A percentile compares a stretch with the other conserved stretches of the same genome.
Evolutionary conservation across 2,329 filamentous ascomycete species (phyloP).

Genomic region (Aspergillus brasiliensis): DNA sequence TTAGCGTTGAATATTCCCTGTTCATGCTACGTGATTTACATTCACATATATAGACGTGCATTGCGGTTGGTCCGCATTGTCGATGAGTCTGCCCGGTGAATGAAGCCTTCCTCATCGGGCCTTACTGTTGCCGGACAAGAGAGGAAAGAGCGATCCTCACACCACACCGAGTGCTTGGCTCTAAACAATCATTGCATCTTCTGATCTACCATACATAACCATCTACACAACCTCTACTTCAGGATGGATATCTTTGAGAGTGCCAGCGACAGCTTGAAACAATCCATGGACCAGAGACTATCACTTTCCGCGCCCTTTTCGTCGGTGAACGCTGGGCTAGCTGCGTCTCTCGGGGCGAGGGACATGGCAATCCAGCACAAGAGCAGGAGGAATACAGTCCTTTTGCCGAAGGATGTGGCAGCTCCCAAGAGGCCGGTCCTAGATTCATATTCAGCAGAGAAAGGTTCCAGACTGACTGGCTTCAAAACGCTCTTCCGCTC

Average conservation of each 20-base stretch:
- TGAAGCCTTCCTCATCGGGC: background rate
- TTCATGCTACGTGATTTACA: no score
- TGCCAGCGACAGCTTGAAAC: background rate
- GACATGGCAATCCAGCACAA: background rate
- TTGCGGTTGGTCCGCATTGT: background rate
- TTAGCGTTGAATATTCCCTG: no score
- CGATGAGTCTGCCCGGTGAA: background rate
- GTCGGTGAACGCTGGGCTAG: background rate
- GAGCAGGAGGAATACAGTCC: background rate
- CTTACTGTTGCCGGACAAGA: background rate
- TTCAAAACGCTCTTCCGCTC: slow-evolving; percentile 22
- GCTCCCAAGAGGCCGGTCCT: background rate
- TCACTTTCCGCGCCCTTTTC: background rate
- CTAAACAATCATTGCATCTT: background rate
- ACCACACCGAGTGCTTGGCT: background rate
- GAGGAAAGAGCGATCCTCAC: slow-evolving; percentile 9
- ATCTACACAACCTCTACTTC: background rate
- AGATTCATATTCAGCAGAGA: background rate
- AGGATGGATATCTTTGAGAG: background rate
- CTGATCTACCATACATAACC: background rate
- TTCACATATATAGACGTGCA: no score
- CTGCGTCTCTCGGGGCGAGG: background rate
- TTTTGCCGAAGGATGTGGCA: background rate
- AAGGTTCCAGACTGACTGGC: slow-evolving; percentile 17
- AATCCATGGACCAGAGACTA: background rate